Base-by-base conservation (phyloP, 257 asterid species). In the Henckelia pumila region DNA sequence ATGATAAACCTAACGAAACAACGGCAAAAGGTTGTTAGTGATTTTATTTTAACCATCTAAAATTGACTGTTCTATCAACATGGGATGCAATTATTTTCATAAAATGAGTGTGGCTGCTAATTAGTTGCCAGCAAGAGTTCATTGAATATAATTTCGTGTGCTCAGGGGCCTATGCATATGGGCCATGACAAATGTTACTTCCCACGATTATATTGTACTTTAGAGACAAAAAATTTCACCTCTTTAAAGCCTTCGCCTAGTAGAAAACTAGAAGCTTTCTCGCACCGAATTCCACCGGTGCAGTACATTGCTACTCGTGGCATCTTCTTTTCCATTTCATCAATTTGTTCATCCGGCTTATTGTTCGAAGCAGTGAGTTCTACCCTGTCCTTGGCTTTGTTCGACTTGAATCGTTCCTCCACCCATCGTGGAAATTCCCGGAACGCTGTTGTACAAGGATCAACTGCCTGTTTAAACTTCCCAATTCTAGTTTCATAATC, bases 201-300 rank as follows among this genome's bases (percentile, higher is more conserved):
- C 35, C 2, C 35, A 30, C 5, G 35, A 30, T 30, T 30, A 30
- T 3, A 30, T 30, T 2, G 35, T 30, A 2, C 6, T 30, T 25
- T 44, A 21, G 56, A 64, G 37, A 67, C 16, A 35, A 23, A 7
- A n/a, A n/a, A n/a, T n/a, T 72, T 82, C 61, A 94, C 99, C 97
- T 94, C 96, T 73, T 88, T 74, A 76, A 88, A 89, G 56, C 99
- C 99, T 76, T 82, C 84, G 75, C 86, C 73, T 8, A 94, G 83
- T 84, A 91, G 99, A 76, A 79, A 87, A 82, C 99, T 94, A 7
- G 97, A 81, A 64, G 99, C 97, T 84, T 94, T 94, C 83, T 94
- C 99, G 57, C 97, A 94, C 56, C 99, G 92, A 61, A 94, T 94
- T 56, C 99, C 99, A 75, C 99, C 97, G 8, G 99, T 94, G 67